Conservation (phyloP, 768 basidiomycete genomes). For the Agaricus sinodeliciosus region DNA sequence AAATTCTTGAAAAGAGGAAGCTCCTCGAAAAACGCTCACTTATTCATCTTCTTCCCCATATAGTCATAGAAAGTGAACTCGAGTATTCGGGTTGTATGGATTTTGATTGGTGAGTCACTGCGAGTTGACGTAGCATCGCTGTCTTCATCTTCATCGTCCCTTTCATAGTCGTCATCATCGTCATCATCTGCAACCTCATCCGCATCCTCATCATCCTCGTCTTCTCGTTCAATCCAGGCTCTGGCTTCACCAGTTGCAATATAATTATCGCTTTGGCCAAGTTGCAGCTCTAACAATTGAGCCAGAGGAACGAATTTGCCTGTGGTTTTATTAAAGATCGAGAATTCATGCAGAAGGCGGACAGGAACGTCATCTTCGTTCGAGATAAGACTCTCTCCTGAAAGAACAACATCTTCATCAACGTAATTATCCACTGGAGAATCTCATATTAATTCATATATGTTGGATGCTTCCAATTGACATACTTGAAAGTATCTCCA, state of each 20-base stretch:
- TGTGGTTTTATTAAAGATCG: conserved; percentile 37
- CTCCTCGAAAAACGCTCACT: conserved; percentile 26
- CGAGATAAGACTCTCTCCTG: conserved; percentile 36
- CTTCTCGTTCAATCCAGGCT: conserved; percentile 26
- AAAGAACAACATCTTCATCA: conserved; percentile 31
- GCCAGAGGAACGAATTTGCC: conserved; percentile 33
- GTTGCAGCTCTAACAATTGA: conserved; percentile 29
- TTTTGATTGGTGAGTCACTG: not conserved
- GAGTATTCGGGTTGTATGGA: conserved; percentile 32
- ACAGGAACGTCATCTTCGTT: conserved; percentile 41
- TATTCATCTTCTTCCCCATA: conserved; percentile 30
- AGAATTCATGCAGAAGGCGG: conserved; percentile 47
- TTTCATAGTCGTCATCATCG: conserved; percentile 11
- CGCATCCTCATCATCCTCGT: conserved; percentile 21
- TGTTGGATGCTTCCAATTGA: not conserved
- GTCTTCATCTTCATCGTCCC: conserved; percentile 14
- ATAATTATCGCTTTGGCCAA: conserved; percentile 17
- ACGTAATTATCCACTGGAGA: conserved; percentile 18
- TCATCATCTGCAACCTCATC: conserved; percentile 19
- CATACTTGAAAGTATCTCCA: not conserved
- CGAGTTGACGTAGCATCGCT: not conserved
- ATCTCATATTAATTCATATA: not conserved
- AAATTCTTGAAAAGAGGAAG: not conserved
- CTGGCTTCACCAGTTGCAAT: conserved; percentile 35
- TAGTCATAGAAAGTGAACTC: conserved; percentile 43